Evolutionary conservation across 2,329 filamentous ascomycete genomes (phyloP), one percentile per base, ranked within the genome.

Genomic region (Thielaviopsis populi): DNA sequence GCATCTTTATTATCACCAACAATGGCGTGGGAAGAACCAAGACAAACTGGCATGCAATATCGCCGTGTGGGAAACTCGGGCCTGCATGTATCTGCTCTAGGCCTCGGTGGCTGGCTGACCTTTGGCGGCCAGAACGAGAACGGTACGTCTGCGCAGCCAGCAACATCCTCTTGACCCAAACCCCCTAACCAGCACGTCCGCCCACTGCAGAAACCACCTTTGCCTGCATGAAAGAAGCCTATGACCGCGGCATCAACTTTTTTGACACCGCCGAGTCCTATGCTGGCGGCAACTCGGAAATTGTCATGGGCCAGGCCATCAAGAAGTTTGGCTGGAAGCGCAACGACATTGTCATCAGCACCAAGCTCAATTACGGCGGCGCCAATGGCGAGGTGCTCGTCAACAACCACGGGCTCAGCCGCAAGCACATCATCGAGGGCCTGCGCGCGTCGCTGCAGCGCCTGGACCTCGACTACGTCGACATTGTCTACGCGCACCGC

Each of bases 351-450:
- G 81, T 85, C 61, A 78, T 84, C 64, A 80, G 78, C 15, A 85
- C 82, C n/a, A 84, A 83, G 75, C 79, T 88, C 67, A 83, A 87
- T 75, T 87, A 82, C 80, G 85, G 84, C 63, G 70, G 69, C 17
- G 80, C 79, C 27, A 81, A 82, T 71, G 83, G 83, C 54, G 77
- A 81, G 64, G 85, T 83, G 70, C 76, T 77, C 11, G 78, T 86
- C 66, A 88, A 88, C 75, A 87, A 87, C 73, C 76, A 77, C 65
- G 85, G 85, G 6, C 78, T 89, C 37, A 85, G 81, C 2, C 78
- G 84, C 63, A 89, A 89, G 73, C 85, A 88, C 73, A 77, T 88
- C 63, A 76, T 88, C 67, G 85, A 89, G 74, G 85, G 84, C 30
- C 78, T 84, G 67, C 77, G 82, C 61, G 76, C 76, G 37, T 81